Base-by-base conservation (phyloP, 345 rosid genomes). In the Lagerstroemia speciosa region DNA sequence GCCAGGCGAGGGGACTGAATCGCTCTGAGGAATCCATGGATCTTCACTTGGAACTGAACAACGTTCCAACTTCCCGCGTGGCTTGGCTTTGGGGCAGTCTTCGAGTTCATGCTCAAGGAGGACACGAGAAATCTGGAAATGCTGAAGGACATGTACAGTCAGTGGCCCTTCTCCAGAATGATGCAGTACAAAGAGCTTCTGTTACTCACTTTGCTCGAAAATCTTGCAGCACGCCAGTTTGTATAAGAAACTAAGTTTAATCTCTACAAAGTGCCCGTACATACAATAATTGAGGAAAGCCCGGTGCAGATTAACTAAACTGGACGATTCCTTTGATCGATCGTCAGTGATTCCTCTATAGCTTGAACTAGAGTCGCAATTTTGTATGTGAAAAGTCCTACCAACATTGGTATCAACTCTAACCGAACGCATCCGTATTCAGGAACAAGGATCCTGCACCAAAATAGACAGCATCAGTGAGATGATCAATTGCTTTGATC, bases 1-100 rank as follows among this genome's bases (percentile, higher is more conserved):
- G 83, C 90, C 95, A 3, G 88, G 95, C 26, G 96, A 96, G 67
- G 99, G 99, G 26, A 94, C 91, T 11, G 99, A 91, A 71, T 88
- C 96, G 36, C 91, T 94, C 26, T 90, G 99, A 52, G 98, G 98
- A 20, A 94, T 94, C 99, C 99, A 1, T 94, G 99, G 99, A 91
- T 94, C 75, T 94, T 94, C 78, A 98, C 98, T 2, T 94, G 99
- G 99, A 91, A 98, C 22, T 96, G 91, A 75, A 91, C 97, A 6
- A 89, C 98, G 79, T 94, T 94, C 69, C 98, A 91, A 72, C 83
- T 94, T 33, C 99, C 98, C 0, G 96, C 89, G 16, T 91, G 99
- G 99, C 96, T 94, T 65, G 99, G 99, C 58, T 89, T 91, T 67
- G 91, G 99, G 68, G 85, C 83, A 1, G 98, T 96, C 55, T 94